These are phyloP conservation scores for Cadophora sp. DNA, from an alignment of 2,329 filamentous ascomycete species.

Conservation along the genomic window DNA sequence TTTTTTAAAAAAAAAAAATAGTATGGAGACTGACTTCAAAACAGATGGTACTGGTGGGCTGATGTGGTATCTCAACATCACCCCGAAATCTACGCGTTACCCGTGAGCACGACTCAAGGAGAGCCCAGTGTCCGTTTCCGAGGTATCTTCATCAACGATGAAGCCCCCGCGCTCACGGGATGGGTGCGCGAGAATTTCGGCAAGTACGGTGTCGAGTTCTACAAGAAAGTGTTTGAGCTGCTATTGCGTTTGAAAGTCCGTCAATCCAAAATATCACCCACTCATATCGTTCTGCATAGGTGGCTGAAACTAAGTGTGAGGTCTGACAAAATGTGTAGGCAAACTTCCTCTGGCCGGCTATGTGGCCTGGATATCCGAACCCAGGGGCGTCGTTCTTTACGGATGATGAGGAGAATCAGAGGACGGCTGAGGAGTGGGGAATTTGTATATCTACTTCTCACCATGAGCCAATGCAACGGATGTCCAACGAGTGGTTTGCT, in stretches of 20 bases:
- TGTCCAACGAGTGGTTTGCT: constrained; percentile 59
- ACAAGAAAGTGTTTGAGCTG: constrained; percentile 72
- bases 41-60: constrained; percentile 64
- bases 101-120: constrained; percentile 52
- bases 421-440: constrained; percentile 71
- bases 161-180: constrained; percentile 62
- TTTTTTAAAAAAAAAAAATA: too few species aligned
- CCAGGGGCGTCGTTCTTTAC: constrained; percentile 68
- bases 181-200: constrained; percentile 57
- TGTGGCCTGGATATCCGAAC: constrained; percentile 64
- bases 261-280: neutral
- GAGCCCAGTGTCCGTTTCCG: constrained; percentile 61
- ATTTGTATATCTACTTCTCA: constrained; percentile 75
- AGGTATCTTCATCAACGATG: constrained; percentile 64
- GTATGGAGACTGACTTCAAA: constrained; percentile 47
- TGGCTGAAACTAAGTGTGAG: too few species aligned
- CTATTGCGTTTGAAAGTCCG: constrained; percentile 62
- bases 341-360: constrained; percentile 76
- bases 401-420: constrained; percentile 70
- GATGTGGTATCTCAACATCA: constrained; percentile 56
- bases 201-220: constrained; percentile 64
- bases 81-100: constrained; percentile 53
- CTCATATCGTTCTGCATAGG: neutral
- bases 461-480: constrained; percentile 72
- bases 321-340: constrained; percentile 58